Base-by-base conservation (phyloP, 2,329 filamentous ascomycete species). In the Colletotrichum caudatum region DNA sequence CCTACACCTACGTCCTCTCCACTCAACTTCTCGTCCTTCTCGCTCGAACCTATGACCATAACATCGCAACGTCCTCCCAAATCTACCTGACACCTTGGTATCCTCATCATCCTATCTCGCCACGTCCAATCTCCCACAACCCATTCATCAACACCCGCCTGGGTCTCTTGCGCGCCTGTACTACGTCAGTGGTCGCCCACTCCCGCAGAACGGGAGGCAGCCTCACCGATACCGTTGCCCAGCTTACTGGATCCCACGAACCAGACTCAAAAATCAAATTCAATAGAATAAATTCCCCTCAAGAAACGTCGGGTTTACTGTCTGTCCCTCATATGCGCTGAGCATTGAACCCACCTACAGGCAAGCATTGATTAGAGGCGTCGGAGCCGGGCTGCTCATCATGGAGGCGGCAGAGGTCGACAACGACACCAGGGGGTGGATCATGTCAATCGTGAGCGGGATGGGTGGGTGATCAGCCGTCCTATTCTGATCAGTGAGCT, bases 391-490 rank as follows among this genome's bases (percentile, higher is more conserved):
- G 60, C 53, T 58, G 66, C 75, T 74, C 75, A 78, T 77, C 79
- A 87, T 86, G 83, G 80, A 80, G 65, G 75, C 74, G 67, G 76
- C 75, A 62, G 81, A 77, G 46, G 78, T 92, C 74, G 87, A 90
- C 79, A 96, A 95, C 84, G 95, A 98, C 84, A 92, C 92, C 74
- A 90, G 94, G 74, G 95, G 96, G 77, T 98, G 95, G 95, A 92
- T 98, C 76, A 94, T 98, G 93, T 91, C 88, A 78, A 86, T 94
- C 75, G 94, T 95, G 81, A 97, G 94, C 78, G 90, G 94, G 66
- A 82, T 90, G 74, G 89, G 89, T 91, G 77, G 69, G 87, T 85
- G 70, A 71, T 23, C 39, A 29, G 26, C 23, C 18, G 12, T 75
- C 73, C 65, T 50, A 26, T 75, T 39, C 37, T 37, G 23, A 12